Conservation (phyloP, 805 yeast species). For the Saturnispora diversa region DNA sequence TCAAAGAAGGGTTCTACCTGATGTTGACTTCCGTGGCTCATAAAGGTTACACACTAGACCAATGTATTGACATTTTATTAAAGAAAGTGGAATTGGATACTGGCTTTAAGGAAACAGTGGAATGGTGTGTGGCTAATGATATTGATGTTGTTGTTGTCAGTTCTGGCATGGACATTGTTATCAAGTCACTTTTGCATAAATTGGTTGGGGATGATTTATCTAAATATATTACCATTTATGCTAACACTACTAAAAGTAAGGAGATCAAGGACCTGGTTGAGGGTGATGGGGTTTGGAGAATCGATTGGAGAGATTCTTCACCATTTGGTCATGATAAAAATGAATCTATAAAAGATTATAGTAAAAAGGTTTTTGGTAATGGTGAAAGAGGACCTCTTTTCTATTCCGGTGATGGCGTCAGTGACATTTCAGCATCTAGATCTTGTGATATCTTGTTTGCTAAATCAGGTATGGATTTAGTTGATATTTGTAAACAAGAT, state of each 20-base stretch:
- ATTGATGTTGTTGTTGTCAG: conserved; percentile 86
- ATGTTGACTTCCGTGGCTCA: conserved; percentile 79
- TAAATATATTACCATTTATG: conserved; percentile 64
- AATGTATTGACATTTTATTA: conserved; percentile 66
- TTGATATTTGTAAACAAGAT: conserved; percentile 74
- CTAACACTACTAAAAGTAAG: conserved; percentile 61
- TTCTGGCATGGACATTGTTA: conserved; percentile 91
- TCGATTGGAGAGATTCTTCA: conserved; percentile 77
- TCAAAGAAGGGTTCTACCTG: conserved; percentile 73
- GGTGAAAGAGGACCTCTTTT: conserved; percentile 55
- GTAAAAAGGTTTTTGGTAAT: conserved; percentile 22
- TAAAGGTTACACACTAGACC: conserved; percentile 42
- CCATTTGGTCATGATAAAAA: conserved; percentile 95
- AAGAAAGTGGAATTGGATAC: conserved; percentile 73
- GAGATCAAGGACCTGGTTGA: conserved; percentile 55
- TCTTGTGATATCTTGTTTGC: conserved; percentile 93
- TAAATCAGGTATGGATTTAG: conserved; percentile 82
- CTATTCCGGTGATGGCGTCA: conserved; percentile 97
- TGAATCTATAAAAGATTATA: conserved; percentile 54
- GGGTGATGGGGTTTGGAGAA: conserved; percentile 57
- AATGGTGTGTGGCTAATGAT: conserved; percentile 63
- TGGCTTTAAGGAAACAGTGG: conserved; percentile 75
- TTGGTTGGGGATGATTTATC: conserved; percentile 58
- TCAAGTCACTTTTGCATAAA: conserved; percentile 62
- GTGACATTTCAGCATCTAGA: conserved; percentile 89